Base-by-base conservation (phyloP, 306 rosid species). In the Heteromeles arbutifolia region DNA sequence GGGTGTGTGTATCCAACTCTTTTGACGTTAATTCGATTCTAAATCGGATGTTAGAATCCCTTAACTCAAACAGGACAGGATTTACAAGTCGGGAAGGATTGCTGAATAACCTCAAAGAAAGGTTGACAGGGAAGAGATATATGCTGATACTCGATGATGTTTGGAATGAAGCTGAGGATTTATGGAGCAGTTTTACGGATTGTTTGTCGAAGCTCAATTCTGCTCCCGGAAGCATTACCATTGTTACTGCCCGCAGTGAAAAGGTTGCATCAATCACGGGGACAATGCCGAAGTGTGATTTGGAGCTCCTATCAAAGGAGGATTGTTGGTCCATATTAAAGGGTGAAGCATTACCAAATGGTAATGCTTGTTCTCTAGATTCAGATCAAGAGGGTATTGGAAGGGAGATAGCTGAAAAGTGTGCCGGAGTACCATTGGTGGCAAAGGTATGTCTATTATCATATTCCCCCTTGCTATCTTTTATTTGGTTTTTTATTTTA, bases 141-240 rank as follows among this genome's bases (percentile, higher is more conserved):
- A 29, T 81, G 31, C 66, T 76, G 6, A 65, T 81, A 19, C 65
- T 81, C 0, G 84, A 81, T 63, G 84, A 81, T 63, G 48, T 76
- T 15, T 81, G 34, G 34, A 32, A 32, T 32, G 34, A 32, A 32
- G 34, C 0, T 32, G 34, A 32, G 34, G 1, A 5, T 32, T 32
- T 32, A 32, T 32, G 34, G 34, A 32, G 34, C 34, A 32, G 34
- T 32, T 32, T 32, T 32, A 32, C 9, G 41, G 41, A 6, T 37
- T 37, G 8, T 8, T 37, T 37, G 41, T 8, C 41, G 34, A 37
- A 1, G 34, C 34, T 32, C 34, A 32, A 32, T 32, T 32, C 34
- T 32, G 34, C 6, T 32, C 6, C 34, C 6, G 34, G 34, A 32
- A 32, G 34, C 34, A 32, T 32, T 32, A 1, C 34, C 34, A 32